Evolutionary conservation across 345 rosid species (phyloP).

Genomic region (Garcia nutans): DNA sequence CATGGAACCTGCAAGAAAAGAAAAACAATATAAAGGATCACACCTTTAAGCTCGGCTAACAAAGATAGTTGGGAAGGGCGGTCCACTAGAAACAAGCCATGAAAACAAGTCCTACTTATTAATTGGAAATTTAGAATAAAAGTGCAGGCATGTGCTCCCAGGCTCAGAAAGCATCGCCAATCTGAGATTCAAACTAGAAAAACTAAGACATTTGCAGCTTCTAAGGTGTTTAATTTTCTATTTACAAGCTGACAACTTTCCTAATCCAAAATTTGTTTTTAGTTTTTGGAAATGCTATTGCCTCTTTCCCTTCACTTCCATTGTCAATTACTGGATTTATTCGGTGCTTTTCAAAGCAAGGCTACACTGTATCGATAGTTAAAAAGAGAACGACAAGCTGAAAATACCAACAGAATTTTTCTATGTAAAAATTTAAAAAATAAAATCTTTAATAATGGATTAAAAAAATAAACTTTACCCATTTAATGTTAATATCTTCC

Average conservation of each 20-base stretch:
- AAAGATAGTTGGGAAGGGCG: neutral
- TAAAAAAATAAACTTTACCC: neutral
- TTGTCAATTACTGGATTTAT: neutral
- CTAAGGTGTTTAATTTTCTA: neutral
- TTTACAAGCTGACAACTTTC: neutral
- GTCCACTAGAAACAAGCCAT: neutral
- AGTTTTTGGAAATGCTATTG: neutral
- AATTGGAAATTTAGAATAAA: neutral
- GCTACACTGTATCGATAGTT: neutral
- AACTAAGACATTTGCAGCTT: neutral
- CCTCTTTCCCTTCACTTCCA: neutral
- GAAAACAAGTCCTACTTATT: neutral
- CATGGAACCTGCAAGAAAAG: constrained; percentile 76
- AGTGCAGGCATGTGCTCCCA: neutral
- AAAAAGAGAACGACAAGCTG: neutral
- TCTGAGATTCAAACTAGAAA: neutral
- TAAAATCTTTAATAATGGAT: neutral
- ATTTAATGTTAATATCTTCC: neutral
- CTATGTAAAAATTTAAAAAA: neutral
- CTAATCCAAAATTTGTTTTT: neutral
- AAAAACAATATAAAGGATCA: neutral
- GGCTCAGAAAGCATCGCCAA: neutral
- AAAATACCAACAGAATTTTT: neutral
- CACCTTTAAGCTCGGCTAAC: neutral
- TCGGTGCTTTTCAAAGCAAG: neutral